phyloP scores from a whole-genome alignment of 192 early-diverging fungal genomes.

The Backusella morwellensis region DNA sequence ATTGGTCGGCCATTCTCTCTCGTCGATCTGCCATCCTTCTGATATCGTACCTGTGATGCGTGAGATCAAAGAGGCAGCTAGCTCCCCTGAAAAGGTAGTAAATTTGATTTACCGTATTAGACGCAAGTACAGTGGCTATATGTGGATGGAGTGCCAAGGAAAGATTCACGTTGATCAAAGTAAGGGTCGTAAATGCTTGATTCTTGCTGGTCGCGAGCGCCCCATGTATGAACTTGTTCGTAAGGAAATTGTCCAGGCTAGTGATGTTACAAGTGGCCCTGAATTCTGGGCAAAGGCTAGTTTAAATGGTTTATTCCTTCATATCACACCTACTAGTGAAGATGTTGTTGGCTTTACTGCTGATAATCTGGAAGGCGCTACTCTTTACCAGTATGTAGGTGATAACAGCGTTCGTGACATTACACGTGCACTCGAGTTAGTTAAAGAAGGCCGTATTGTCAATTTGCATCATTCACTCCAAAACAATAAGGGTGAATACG shows the following conservation, averaged over 20 bases:
- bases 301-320: constrained; percentile 52
- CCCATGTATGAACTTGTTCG: constrained; percentile 37
- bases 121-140: constrained; percentile 52
- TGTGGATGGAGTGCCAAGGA: constrained; percentile 65
- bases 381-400: constrained; percentile 36
- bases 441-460: constrained; percentile 21
- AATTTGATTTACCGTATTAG: constrained; percentile 59
- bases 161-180: constrained; percentile 61
- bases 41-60: constrained; percentile 65
- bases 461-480: constrained; percentile 33
- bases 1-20: constrained; percentile 50
- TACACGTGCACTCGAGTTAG: constrained; percentile 27
- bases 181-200: constrained; percentile 64
- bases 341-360: constrained; percentile 19
- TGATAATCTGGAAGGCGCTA: constrained; percentile 31
- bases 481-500: constrained; percentile 36
- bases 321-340: constrained; percentile 30
- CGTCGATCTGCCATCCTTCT: constrained; percentile 62
- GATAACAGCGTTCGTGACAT: constrained; percentile 33
- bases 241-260: constrained; percentile 7
- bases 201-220: constrained; percentile 56
- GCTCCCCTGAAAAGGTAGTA: constrained; percentile 38
- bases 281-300: constrained; percentile 62
- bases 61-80: constrained; percentile 49
- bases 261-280: constrained; percentile 11